Evolutionary conservation across 345 rosid species (phyloP).

Genomic region (Corchorus olitorius): DNA sequence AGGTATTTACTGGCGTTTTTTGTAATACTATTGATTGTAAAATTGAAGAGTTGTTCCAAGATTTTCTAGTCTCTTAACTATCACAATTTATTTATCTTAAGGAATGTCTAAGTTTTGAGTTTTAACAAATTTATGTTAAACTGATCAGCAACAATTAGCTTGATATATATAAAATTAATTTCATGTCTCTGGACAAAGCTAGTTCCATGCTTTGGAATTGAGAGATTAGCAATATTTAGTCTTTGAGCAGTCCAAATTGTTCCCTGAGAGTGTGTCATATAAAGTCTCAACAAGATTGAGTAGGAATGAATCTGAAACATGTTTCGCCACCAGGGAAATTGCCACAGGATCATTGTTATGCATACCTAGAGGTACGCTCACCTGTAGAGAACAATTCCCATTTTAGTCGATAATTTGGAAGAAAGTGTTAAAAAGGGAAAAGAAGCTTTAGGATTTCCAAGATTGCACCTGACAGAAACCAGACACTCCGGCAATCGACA

Average conservation of each 20-base stretch:
- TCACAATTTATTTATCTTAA: no score
- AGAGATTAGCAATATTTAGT: neutral
- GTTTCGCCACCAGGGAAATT: conserved; percentile 66
- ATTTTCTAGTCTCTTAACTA: no score
- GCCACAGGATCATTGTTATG: conserved; percentile 62
- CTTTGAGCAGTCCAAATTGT: conserved; percentile 29
- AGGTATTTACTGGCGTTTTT: no score
- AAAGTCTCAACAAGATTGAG: conserved; percentile 64
- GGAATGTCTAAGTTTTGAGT: no score
- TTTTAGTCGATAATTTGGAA: neutral
- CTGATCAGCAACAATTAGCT: no score
- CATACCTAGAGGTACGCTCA: conserved; percentile 66
- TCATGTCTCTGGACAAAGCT: no score
- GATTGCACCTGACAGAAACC: conserved; percentile 81
- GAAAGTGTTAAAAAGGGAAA: neutral
- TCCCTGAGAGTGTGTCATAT: conserved; percentile 33
- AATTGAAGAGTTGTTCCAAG: no score
- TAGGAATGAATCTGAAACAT: conserved; percentile 76
- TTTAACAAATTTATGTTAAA: no score
- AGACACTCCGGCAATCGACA: conserved; percentile 74
- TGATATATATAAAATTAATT: no score
- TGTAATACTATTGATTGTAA: no score
- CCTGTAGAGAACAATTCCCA: conserved; percentile 38
- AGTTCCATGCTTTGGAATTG: no score
- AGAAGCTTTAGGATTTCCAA: neutral